Evolutionary conservation across 2,329 filamentous ascomycete genomes (phyloP).

Genomic region (Pseudogymnoascus sp.): DNA sequence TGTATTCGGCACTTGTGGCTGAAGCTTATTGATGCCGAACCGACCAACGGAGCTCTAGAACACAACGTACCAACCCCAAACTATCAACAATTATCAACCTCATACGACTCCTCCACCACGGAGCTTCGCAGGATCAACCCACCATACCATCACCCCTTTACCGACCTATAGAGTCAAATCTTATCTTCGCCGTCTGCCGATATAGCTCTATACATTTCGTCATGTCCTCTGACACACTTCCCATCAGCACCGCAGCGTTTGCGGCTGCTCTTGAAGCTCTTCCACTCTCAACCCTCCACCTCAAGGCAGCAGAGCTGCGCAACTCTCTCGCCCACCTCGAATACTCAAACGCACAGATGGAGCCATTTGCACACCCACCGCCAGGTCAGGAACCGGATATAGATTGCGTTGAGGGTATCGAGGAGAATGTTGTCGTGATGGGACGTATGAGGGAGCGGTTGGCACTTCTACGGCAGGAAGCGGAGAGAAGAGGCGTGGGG

Average conservation of each 20-base stretch:
- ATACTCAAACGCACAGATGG: conserved; percentile 65
- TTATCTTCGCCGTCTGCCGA: neutral
- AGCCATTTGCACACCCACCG: conserved; percentile 53
- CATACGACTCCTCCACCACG: neutral
- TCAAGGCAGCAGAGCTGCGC: conserved; percentile 68
- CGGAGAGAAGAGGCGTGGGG: conserved; percentile 45
- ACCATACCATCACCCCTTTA: neutral
- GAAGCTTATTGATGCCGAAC: neutral
- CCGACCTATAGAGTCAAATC: neutral
- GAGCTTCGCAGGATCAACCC: neutral
- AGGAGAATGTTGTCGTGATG: conserved; percentile 64
- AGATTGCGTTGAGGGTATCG: conserved; percentile 67
- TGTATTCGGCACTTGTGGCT: neutral
- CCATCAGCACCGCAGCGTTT: conserved; percentile 57
- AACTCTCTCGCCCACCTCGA: conserved; percentile 69
- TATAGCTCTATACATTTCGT: conserved; percentile 6
- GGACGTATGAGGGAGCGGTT: conserved; percentile 56
- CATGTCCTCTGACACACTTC: conserved; percentile 57
- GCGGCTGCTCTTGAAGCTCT: conserved; percentile 61
- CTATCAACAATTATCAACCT: neutral
- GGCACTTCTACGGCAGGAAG: conserved; percentile 54
- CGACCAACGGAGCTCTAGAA: neutral
- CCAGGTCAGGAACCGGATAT: conserved; percentile 45
- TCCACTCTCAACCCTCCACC: conserved; percentile 57
- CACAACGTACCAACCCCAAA: neutral